Evolutionary conservation across 2,329 filamentous ascomycete genomes (phyloP), one percentile per base, ranked within the genome.

Genomic region (Alternaria sp.): DNA sequence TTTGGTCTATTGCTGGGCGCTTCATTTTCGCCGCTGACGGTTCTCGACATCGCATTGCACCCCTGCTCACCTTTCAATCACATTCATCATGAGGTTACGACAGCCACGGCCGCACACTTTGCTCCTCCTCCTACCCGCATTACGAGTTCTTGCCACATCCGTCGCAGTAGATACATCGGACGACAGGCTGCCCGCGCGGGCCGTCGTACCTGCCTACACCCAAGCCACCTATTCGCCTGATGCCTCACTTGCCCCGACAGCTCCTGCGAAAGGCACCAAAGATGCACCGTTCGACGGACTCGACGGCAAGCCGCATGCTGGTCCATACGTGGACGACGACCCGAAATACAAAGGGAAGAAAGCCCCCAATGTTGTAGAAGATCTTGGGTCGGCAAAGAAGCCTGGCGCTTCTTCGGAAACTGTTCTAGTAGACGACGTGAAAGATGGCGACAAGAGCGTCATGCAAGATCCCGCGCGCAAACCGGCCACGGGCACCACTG

Each of bases 231-330:
- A 62, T 47, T 62, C 65, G 28, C 66, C 67, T 36, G 61, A 70
- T 42, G 61, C 67, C 14, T 67, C 74, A 36, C 67, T 62, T 14
- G 61, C 68, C 54, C 63, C 77, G 49, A 55, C 64, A 3, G 52
- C 69, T 3, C 70, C 58, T 3, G 59, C 70, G 11, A 78, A 80
- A 61, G 88, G 87, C 54, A 89, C 88, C 52, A 93, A 93, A 77
- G 90, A 95, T 81, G 92, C 91, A 57, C 94, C 94, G 0, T 90
- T 97, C 20, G 95, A 98, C 76, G 94, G 94, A 46, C 90, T 91
- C 71, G 95, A 98, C 81, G 95, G 95, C 48, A 95, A 94, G 81
- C 95, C 95, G 47, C 94, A 97, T 75, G 88, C 90, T 20, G 95
- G 95, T 2, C 95, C 95, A 2, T 89, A 87, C 73, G 88, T 94